Base-by-base conservation (phyloP, 1,284 basidiomycete species). In the Malassezia japonica region DNA sequence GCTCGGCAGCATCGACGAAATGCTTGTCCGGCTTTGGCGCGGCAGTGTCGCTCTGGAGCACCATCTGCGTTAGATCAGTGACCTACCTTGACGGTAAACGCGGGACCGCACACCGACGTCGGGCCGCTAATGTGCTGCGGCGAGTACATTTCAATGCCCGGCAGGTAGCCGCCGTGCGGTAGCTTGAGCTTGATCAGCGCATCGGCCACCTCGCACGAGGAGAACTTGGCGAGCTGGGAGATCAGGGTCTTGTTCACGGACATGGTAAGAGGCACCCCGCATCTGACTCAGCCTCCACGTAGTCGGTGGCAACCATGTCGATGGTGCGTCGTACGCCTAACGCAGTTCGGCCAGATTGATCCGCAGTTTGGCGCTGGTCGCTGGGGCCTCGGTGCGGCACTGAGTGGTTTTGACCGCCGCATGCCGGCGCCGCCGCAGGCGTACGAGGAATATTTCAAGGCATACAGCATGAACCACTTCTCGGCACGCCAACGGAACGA, bases 381-480 rank as follows among this genome's bases (percentile, higher is more conserved):
- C 13, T 53, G 39, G 20, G 54, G 45, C 12, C 18, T 65, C 20
- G 49, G 49, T 32, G 60, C 57, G 29, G 56, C 64, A 41, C 58
- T 66, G 58, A 55, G 50, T 29, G 59, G 56, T 42, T 55, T 58
- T 46, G 65, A 68, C 44, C 52, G 46, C 9, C 59, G 64, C 8
- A 62, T 70, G 20, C 54, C 61, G 4, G 46, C 62, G 3, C 62
- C 65, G n/a, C 60, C 65, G 12, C 43, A 65, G 8, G 62, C 65
- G n/a, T 72, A 68, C 51, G 64, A 70, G 32, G 64, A 69, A 46
- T 68, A 64, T 50, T 69, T 68, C 48, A 69, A 61, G 59, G 85
- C 87, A 7, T 89, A 88, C 75, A 85, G 84, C 67, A 82, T 87
- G 63, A 84, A 84, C 38, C 85, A 89, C 84, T 79, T 91, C 35